phyloP scores from a whole-genome alignment of 2,329 filamentous ascomycete species.

The Sordariomycetes sp. region DNA sequence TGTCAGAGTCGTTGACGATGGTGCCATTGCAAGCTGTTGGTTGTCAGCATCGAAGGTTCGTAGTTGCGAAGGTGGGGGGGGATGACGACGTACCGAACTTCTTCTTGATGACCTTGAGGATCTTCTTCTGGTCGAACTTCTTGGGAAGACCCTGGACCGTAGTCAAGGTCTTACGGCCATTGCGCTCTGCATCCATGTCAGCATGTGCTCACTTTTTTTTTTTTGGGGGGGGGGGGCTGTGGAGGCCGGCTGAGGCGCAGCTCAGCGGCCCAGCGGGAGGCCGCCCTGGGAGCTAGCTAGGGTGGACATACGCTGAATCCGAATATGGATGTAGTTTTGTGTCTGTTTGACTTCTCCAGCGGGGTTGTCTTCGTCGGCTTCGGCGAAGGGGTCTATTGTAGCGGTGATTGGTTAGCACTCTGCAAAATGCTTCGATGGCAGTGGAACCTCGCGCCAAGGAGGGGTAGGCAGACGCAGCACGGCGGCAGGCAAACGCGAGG shows the following conservation, averaged over 20 bases:
- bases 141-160: constrained; percentile 97
- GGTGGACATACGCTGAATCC: constrained; percentile 76
- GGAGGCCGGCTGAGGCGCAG: not conserved
- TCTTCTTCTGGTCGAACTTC: constrained; percentile 99
- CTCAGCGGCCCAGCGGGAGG: not conserved
- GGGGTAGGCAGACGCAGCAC: not conserved
- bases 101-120: constrained; percentile 99
- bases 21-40: constrained; percentile 93
- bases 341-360: constrained; percentile 84
- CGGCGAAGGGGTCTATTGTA: constrained; percentile 92
- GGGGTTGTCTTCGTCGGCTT: constrained; percentile 89
- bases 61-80: not conserved
- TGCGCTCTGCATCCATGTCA: constrained; percentile 64
- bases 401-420: not conserved
- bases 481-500: not conserved
- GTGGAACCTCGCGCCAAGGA: not conserved
- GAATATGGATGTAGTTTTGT: constrained; percentile 98
- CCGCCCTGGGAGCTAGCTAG: not conserved
- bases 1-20: constrained; percentile 88
- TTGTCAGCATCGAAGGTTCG: not conserved
- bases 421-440: not conserved
- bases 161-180: constrained; percentile 99
- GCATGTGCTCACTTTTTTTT: constrained; percentile 11
- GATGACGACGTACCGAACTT: constrained; percentile 61
- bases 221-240: too few relatives aligned